Percentiles rank a stretch among this genome's conserved stretches.
Evolutionary conservation across 768 basidiomycete genomes (phyloP).

Genomic region (Gymnopilus junonius): DNA sequence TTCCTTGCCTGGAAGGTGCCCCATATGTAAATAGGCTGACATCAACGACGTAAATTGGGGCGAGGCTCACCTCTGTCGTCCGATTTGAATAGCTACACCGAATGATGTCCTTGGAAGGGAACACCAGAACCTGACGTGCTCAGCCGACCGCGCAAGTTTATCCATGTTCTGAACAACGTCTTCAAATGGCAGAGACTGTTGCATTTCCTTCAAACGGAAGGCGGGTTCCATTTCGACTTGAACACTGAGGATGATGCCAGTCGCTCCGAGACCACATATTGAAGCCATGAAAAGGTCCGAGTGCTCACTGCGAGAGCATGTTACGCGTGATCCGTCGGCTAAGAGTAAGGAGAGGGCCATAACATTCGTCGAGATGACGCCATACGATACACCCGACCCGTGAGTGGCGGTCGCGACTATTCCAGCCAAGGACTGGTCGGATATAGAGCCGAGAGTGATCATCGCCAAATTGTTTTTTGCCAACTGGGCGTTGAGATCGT

Average conservation of each 20-base stretch:
- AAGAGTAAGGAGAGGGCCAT: slow-evolving; percentile 75
- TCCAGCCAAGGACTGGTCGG: slow-evolving; percentile 93
- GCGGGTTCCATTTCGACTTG: slow-evolving; percentile 80
- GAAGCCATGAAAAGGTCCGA: slow-evolving; percentile 87
- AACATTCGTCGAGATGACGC: slow-evolving; percentile 83
- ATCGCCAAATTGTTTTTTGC: slow-evolving; percentile 75
- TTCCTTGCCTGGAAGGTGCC: slow-evolving; percentile 49
- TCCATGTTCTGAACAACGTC: slow-evolving; percentile 64
- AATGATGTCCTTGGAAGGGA: slow-evolving; percentile 74
- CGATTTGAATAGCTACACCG: slow-evolving; percentile 77
- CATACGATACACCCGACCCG: slow-evolving; percentile 82
- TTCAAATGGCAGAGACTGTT: slow-evolving; percentile 64
- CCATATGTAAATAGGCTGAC: background rate
- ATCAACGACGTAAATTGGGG: slow-evolving; percentile 8
- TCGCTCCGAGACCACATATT: slow-evolving; percentile 88
- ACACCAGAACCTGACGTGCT: slow-evolving; percentile 97
- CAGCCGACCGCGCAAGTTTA: slow-evolving; percentile 58
- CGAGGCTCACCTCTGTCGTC: slow-evolving; percentile 66
- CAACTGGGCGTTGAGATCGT: slow-evolving; percentile 72
- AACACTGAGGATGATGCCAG: slow-evolving; percentile 84
- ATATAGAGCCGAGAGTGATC: slow-evolving; percentile 94
- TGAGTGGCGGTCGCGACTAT: slow-evolving; percentile 95
- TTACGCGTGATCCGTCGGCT: slow-evolving; percentile 72
- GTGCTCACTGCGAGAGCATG: slow-evolving; percentile 65
- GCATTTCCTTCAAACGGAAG: slow-evolving; percentile 79